Evolutionary conservation across 805 yeast species (phyloP).

Genomic region (Clavispora santaluciae): DNA sequence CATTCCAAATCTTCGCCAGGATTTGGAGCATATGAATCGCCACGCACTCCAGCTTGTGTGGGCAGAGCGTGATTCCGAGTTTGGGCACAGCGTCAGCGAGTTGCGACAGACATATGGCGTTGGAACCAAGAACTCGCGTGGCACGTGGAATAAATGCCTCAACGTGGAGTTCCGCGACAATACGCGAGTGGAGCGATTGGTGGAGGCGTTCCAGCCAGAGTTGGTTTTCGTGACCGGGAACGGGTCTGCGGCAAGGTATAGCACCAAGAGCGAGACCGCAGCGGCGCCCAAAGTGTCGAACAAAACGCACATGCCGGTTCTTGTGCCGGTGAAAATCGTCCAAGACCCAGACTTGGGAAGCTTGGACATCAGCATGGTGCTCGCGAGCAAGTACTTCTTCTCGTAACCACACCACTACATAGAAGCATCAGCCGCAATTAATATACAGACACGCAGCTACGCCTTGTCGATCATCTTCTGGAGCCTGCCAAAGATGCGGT

Average conservation of each 20-base stretch:
- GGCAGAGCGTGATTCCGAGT: slow-evolving; percentile 14
- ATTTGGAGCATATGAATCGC: slow-evolving; percentile 20
- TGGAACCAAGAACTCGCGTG: slow-evolving; percentile 5
- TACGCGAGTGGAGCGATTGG: slow-evolving; percentile 8
- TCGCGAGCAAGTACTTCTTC: slow-evolving; percentile 33
- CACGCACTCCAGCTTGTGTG: slow-evolving; percentile 32
- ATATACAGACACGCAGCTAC: not conserved
- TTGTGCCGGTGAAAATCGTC: slow-evolving; percentile 27
- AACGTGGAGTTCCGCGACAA: slow-evolving; percentile 7
- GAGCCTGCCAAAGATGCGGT: slow-evolving; percentile 52
- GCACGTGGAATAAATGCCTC: slow-evolving; percentile 5
- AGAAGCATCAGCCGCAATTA: not conserved
- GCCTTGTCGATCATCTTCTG: slow-evolving; percentile 50
- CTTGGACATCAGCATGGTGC: slow-evolving; percentile 28
- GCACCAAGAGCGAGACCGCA: not conserved
- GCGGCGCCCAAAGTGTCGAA: not conserved
- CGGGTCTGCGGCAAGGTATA: not conserved
- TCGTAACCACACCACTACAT: slow-evolving; percentile 16
- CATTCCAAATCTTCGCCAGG: slow-evolving; percentile 21
- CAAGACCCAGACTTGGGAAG: slow-evolving; percentile 28
- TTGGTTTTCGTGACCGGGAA: slow-evolving; percentile 10
- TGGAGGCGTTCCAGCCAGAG: slow-evolving; percentile 20
- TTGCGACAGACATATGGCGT: slow-evolving; percentile 8
- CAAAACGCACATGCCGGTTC: slow-evolving; percentile 20
- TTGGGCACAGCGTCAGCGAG: slow-evolving; percentile 6